Percentiles rank a stretch among this genome's conserved stretches.
Conservation (phyloP, 2,329 filamentous ascomycete species). For the Neopestalotiopsis clavispora region DNA sequence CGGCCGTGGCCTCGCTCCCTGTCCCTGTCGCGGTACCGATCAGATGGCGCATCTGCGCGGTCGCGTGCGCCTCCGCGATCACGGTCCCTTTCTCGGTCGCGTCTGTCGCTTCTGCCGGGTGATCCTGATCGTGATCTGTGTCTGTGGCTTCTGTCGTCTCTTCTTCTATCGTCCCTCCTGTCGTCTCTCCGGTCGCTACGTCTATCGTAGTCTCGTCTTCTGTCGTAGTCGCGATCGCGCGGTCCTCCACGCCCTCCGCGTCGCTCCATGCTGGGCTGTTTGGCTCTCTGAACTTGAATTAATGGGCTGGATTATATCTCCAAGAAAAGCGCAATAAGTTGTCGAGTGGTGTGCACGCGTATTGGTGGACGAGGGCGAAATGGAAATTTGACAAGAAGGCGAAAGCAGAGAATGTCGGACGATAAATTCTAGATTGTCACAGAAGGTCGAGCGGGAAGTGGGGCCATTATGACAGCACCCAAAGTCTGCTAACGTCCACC, state of each 20-base stretch:
- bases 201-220: conserved; percentile 30
- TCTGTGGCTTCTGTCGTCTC: conserved; percentile 30
- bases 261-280: conserved; percentile 4
- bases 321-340: no score
- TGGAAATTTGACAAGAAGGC: not conserved
- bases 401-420: not conserved
- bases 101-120: conserved; percentile 31
- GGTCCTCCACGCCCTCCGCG: conserved; percentile 15
- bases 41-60: conserved; percentile 5
- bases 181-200: conserved; percentile 29
- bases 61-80: conserved; percentile 28
- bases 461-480: not conserved
- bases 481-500: no score
- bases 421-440: not conserved
- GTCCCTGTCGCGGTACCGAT: conserved; percentile 33
- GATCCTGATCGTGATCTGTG: conserved; percentile 28
- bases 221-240: conserved; percentile 6
- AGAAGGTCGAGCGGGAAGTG: not conserved
- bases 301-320: no score
- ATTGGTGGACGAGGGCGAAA: not conserved
- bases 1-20: conserved; percentile 36
- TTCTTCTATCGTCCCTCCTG: conserved; percentile 30
- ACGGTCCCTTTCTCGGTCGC: conserved; percentile 36
- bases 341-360: not conserved
- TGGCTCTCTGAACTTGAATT: not conserved